Percentiles rank a stretch among this genome's conserved stretches.
Conservation (phyloP, 1,139 yeast species). For the Geotrichum restrictum region DNA sequence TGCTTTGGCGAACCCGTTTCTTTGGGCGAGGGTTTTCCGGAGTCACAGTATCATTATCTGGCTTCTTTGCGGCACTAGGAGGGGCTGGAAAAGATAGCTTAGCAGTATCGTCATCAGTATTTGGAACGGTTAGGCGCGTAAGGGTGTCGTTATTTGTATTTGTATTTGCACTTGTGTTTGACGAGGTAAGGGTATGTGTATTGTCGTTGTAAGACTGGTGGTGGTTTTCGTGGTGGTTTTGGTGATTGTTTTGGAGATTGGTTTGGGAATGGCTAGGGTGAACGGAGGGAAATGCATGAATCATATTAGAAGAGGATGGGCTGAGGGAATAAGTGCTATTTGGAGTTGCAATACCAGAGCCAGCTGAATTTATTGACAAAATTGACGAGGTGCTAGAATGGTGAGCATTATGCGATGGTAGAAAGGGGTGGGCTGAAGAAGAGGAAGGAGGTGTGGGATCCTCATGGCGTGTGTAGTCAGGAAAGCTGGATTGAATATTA, state of each 20-base stretch:
- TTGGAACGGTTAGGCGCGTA: not conserved
- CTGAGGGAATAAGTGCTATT: slow-evolving; percentile 10
- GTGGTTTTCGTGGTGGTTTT: not conserved
- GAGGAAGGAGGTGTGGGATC: not conserved
- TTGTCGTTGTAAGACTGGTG: not conserved
- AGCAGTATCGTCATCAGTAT: slow-evolving; percentile 3
- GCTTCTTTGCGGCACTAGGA: not conserved
- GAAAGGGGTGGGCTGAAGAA: not conserved
- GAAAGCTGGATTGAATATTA: slow-evolving; percentile 8
- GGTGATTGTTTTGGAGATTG: not conserved
- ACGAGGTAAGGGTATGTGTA: slow-evolving; percentile 1
- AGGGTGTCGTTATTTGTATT: not conserved
- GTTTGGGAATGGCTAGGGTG: not conserved
- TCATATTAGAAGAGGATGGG: slow-evolving; percentile 1
- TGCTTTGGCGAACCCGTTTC: slow-evolving; percentile 5
- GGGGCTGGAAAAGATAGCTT: not conserved
- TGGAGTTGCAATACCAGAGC: slow-evolving; percentile 13
- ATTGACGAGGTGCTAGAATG: slow-evolving; percentile 9
- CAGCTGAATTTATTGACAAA: slow-evolving; percentile 8
- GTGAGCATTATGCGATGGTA: slow-evolving; percentile 9
- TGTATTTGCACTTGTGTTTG: not conserved
- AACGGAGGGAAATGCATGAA: slow-evolving; percentile 10
- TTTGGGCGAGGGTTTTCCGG: slow-evolving; percentile 5
- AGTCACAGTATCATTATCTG: slow-evolving; percentile 1
- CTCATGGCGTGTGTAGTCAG: slow-evolving; percentile 2